phyloP scores from a whole-genome alignment of 140 eudicot genomes.

The Ambrosia hybrid region DNA sequence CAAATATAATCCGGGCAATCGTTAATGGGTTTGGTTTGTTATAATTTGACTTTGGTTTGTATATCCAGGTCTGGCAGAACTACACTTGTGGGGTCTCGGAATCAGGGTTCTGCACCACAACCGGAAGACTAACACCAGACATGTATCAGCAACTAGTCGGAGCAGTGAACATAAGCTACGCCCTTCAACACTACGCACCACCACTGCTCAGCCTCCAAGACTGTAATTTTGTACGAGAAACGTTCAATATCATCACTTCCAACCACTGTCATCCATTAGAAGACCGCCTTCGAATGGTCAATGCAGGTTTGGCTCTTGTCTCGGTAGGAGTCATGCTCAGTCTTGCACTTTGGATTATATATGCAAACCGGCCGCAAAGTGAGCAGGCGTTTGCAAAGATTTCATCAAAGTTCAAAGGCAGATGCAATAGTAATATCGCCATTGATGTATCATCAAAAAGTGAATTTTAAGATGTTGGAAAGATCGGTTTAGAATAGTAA shows the following conservation, averaged over 20 bases:
- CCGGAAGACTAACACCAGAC: slow-evolving; percentile 81
- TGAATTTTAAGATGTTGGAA: slow-evolving; percentile 36
- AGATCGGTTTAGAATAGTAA: background rate
- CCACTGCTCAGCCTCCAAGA: slow-evolving; percentile 80
- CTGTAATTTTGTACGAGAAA: slow-evolving; percentile 84
- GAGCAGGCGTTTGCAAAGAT: slow-evolving; percentile 67
- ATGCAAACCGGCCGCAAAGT: slow-evolving; percentile 86
- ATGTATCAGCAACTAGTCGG: slow-evolving; percentile 67
- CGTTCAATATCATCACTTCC: slow-evolving; percentile 62
- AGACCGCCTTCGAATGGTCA: slow-evolving; percentile 55
- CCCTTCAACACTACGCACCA: slow-evolving; percentile 83
- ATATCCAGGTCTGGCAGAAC: slow-evolving; percentile 75
- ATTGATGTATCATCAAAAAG: slow-evolving; percentile 30
- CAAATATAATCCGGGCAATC: too few relatives aligned
- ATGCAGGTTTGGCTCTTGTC: slow-evolving; percentile 74
- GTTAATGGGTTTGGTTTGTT: background rate
- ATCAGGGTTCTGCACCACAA: slow-evolving; percentile 56
- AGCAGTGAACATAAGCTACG: slow-evolving; percentile 86
- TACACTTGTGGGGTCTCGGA: slow-evolving; percentile 64
- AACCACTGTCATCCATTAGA: slow-evolving; percentile 68
- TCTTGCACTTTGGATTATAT: slow-evolving; percentile 82
- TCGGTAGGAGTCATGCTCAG: slow-evolving; percentile 92
- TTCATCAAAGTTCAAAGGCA: slow-evolving; percentile 37
- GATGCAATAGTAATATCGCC: slow-evolving; percentile 29
- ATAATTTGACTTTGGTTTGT: background rate